phyloP scores from a whole-genome alignment of 176 grass and related monocot genomes.

The Ensete ventricosum region DNA sequence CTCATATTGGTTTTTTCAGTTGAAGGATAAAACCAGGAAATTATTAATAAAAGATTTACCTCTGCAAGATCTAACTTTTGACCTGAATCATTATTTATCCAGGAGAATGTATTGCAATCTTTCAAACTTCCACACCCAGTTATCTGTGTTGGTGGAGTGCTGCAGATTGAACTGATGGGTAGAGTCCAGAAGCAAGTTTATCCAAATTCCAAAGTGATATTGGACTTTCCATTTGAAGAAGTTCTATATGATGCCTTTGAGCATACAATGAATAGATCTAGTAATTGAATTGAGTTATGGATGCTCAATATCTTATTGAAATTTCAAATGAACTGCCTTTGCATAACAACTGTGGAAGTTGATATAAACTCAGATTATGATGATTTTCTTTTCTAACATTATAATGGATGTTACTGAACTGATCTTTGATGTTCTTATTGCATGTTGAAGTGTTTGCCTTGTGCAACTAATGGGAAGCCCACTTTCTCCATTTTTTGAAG shows the following conservation, averaged over 20 bases:
- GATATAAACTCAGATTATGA: not conserved
- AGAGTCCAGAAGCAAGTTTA: constrained; percentile 50
- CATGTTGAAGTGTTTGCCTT: constrained; percentile 50
- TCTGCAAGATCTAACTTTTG: not conserved
- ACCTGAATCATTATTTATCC: not conserved
- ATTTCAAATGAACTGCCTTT: not conserved
- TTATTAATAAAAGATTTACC: not conserved
- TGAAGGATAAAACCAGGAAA: not conserved
- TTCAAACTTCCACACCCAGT: constrained; percentile 60
- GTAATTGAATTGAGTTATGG: no score
- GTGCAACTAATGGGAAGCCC: constrained; percentile 47
- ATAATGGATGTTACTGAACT: not conserved
- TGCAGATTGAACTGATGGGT: constrained; percentile 66
- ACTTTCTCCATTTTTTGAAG: constrained; percentile 37
- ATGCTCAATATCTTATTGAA: not conserved
- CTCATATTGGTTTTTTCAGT: no score
- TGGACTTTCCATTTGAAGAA: not conserved
- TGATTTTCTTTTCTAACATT: not conserved
- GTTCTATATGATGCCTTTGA: not conserved
- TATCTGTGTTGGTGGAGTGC: constrained; percentile 67
- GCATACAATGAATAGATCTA: no score
- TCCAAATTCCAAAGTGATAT: not conserved
- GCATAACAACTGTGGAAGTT: not conserved
- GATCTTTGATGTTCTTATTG: constrained; percentile 3
- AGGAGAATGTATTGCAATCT: constrained; percentile 60